Evolutionary conservation across 208 protist species (phyloP).

Genomic region (Wallacemonas sp.): DNA sequence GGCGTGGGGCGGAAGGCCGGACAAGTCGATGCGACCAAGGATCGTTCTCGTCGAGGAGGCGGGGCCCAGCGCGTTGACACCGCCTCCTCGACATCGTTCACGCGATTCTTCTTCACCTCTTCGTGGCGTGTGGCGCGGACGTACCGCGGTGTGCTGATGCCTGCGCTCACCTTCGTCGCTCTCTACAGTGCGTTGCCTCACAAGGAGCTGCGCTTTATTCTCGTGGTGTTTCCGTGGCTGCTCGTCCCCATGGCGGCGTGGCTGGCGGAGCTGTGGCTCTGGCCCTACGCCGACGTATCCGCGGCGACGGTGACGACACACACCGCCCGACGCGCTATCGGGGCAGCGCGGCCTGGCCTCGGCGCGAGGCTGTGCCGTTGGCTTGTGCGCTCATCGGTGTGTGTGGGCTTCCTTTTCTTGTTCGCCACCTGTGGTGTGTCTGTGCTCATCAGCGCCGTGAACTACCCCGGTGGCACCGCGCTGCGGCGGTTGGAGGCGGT

Average conservation of each 20-base stretch:
- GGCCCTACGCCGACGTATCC: neutral
- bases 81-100: neutral
- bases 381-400: neutral
- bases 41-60: too few relatives aligned
- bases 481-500: constrained; percentile 19
- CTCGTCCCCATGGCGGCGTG: constrained; percentile 44
- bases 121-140: neutral
- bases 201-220: constrained; percentile 95
- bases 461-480: constrained; percentile 39
- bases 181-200: constrained; percentile 90
- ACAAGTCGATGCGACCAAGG: too few relatives aligned
- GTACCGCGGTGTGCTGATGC: constrained; percentile 17
- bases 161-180: constrained; percentile 54
- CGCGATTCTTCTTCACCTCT: too few relatives aligned
- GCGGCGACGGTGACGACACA: too few relatives aligned
- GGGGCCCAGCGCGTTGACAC: too few relatives aligned
- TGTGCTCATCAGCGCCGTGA: constrained; percentile 26
- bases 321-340: too few relatives aligned
- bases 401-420: constrained; percentile 12
- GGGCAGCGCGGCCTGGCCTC: too few relatives aligned
- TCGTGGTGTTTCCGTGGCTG: constrained; percentile 86
- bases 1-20: neutral
- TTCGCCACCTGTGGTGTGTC: constrained; percentile 23
- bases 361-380: too few relatives aligned
- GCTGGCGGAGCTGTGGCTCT: constrained; percentile 4